A percentile compares a stretch with the other conserved stretches of the same genome.
phyloP scores from a whole-genome alignment of 2,329 filamentous ascomycete species.

The Geoglossum cookeanum region DNA sequence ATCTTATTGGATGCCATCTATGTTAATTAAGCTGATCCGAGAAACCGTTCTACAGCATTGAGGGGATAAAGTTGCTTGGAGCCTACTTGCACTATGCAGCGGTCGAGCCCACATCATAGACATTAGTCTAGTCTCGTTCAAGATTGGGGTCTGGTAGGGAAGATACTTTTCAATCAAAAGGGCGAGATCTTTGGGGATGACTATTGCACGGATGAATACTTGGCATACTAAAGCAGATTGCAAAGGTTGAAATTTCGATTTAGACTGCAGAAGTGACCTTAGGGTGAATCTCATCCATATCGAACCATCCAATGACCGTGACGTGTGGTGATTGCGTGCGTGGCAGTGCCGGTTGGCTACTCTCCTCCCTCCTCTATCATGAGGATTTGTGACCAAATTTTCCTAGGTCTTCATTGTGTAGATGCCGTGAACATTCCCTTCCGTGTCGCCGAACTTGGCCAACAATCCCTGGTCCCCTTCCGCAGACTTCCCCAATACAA shows the following conservation, averaged over 20 bases:
- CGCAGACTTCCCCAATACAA: conserved; percentile 9
- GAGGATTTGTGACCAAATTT: background rate
- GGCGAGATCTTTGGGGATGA: too few species aligned
- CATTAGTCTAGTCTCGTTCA: background rate
- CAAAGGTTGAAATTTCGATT: too few species aligned
- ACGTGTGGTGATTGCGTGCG: too few species aligned
- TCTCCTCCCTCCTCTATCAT: background rate
- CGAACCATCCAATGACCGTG: too few species aligned
- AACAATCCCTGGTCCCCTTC: conserved; percentile 9
- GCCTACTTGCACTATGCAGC: conserved; percentile 93
- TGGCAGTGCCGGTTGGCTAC: background rate
- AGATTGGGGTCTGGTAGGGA: background rate
- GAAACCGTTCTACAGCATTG: conserved; percentile 33
- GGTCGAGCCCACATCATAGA: conserved; percentile 45
- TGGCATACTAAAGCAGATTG: too few species aligned
- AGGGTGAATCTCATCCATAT: too few species aligned
- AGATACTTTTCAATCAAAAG: too few species aligned
- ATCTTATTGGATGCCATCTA: background rate
- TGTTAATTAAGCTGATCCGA: background rate
- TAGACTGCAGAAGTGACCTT: too few species aligned
- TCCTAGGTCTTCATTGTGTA: conserved; percentile 1
- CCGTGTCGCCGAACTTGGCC: conserved; percentile 11
- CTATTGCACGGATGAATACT: too few species aligned
- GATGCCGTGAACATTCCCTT: conserved; percentile 13
- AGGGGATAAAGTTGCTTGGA: conserved; percentile 88